Evolutionary conservation across 331 rosid genomes (phyloP).

Genomic region (Acacia pycnantha): DNA sequence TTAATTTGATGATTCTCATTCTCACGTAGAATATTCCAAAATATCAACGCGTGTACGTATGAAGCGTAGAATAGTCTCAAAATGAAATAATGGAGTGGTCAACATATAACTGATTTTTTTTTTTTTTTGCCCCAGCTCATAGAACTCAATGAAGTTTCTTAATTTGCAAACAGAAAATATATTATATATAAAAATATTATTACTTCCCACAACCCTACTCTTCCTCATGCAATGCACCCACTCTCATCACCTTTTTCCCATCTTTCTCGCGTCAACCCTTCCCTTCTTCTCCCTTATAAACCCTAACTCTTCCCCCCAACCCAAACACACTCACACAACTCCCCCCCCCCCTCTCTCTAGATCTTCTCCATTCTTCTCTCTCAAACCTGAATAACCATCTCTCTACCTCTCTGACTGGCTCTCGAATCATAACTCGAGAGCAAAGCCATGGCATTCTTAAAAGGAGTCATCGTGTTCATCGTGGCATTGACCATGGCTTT

Average conservation of each 20-base stretch:
- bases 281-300: slow-evolving; percentile 48
- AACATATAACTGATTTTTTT: not conserved
- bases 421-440: not conserved
- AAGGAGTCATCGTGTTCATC: slow-evolving; percentile 35
- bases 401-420: not conserved
- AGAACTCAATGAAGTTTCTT: slow-evolving; percentile 18
- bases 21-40: too few species aligned
- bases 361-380: not conserved
- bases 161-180: slow-evolving; percentile 26
- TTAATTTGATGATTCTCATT: too few species aligned
- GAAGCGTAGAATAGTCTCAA: not conserved
- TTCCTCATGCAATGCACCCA: slow-evolving; percentile 29
- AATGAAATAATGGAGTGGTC: slow-evolving; percentile 15
- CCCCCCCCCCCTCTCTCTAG: not conserved
- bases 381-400: not conserved
- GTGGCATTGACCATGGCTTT: slow-evolving; percentile 81
- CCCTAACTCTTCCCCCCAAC: slow-evolving; percentile 31
- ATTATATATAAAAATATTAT: slow-evolving; percentile 17
- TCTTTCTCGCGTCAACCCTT: slow-evolving; percentile 74
- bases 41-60: not conserved
- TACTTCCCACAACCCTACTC: slow-evolving; percentile 43
- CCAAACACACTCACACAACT: slow-evolving; percentile 19
- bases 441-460: slow-evolving; percentile 70
- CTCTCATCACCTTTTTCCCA: slow-evolving; percentile 41
- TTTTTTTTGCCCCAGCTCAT: not conserved